phyloP scores from a whole-genome alignment of 352 stramenopile species.

The Pythium myriotylum region DNA sequence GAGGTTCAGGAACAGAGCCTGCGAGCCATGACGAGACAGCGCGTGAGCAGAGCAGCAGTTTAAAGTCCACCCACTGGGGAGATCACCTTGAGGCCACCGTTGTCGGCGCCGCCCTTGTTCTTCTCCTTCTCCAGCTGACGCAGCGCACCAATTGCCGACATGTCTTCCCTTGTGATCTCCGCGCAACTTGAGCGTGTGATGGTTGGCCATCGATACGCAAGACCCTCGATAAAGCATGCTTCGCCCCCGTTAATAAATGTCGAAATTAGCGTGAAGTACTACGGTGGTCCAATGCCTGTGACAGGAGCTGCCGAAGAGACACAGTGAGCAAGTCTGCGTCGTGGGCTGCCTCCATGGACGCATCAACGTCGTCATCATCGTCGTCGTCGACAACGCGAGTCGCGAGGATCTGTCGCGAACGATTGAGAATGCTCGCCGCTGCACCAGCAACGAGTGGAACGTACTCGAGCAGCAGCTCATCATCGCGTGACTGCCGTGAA shows the following conservation, averaged over 20 bases:
- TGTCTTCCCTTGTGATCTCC: constrained; percentile 33
- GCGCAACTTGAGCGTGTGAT: constrained; percentile 2
- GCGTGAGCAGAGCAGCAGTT: constrained; percentile 14
- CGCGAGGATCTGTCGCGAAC: neutral
- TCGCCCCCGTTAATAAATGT: constrained; percentile 5
- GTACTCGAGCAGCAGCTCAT: constrained; percentile 51
- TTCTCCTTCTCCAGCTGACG: constrained; percentile 87
- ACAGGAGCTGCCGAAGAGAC: constrained; percentile 10
- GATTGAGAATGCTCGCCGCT: constrained; percentile 37
- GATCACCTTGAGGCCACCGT: constrained; percentile 67
- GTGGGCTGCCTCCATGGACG: no score
- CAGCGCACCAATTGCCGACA: constrained; percentile 84
- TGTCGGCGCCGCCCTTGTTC: constrained; percentile 56
- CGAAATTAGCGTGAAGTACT: constrained; percentile 15
- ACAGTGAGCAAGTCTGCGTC: neutral
- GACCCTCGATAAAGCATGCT: constrained; percentile 1
- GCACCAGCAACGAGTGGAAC: constrained; percentile 63
- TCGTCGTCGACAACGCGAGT: neutral
- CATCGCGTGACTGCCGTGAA: constrained; percentile 51
- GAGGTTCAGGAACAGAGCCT: constrained; percentile 75
- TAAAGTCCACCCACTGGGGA: neutral
- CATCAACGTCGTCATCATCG: neutral
- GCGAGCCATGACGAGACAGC: no score
- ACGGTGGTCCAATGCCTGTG: neutral
- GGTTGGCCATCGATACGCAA: constrained; percentile 18